A percentile compares a stretch with the other conserved stretches of the same genome.
phyloP scores from a whole-genome alignment of 495 filamentous ascomycete species.

The Penicillium tannophilum region DNA sequence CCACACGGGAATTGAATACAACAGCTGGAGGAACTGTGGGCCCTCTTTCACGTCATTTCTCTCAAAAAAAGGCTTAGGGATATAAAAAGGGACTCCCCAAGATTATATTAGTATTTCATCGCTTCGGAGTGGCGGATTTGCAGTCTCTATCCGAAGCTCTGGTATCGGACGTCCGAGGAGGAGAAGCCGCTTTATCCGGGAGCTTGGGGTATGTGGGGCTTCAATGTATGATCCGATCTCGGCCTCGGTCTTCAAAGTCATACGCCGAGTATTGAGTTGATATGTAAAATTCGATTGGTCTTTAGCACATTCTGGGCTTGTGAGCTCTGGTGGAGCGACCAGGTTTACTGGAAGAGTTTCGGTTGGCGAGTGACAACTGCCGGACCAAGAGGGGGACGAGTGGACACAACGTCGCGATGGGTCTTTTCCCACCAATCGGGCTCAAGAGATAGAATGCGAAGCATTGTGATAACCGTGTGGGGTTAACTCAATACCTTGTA shows the following conservation, averaged over 20 bases:
- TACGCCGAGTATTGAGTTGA: background rate
- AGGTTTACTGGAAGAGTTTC: background rate
- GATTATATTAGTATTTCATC: background rate
- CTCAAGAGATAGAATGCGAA: background rate
- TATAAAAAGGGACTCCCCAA: background rate
- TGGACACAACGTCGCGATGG: constrained; percentile 2
- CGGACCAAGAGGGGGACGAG: background rate
- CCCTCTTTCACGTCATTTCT: background rate
- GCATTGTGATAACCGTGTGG: constrained; percentile 4
- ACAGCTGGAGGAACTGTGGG: background rate
- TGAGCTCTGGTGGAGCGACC: background rate
- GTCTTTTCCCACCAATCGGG: background rate
- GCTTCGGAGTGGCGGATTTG: background rate
- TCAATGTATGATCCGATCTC: constrained; percentile 1
- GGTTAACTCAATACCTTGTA: background rate
- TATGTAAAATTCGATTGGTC: background rate
- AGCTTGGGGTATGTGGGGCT: constrained; percentile 9
- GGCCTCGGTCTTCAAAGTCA: background rate
- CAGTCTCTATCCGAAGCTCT: constrained; percentile 8
- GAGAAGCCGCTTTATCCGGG: constrained; percentile 25
- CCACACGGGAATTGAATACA: background rate
- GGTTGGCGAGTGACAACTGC: background rate
- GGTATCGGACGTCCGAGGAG: constrained; percentile 22
- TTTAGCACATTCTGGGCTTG: background rate
- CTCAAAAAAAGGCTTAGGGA: background rate